These are phyloP conservation scores for Pleurostoma richardsiae DNA, from an alignment of 2,329 filamentous ascomycete genomes.

Conservation along the genomic window DNA sequence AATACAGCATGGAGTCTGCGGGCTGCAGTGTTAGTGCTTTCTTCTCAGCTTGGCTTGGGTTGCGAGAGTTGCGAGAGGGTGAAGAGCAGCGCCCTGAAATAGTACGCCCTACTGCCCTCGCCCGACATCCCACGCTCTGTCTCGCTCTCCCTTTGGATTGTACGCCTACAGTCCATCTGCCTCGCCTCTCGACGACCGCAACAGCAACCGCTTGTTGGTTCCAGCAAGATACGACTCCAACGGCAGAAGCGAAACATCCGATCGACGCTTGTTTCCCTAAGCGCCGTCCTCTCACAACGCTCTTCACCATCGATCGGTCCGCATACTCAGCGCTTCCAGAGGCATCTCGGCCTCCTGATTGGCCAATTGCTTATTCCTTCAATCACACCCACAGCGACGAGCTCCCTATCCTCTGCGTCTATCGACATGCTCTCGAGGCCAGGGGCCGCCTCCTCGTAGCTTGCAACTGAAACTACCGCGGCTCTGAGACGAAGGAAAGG, in stretches of 20 bases:
- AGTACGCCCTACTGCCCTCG: too few species aligned
- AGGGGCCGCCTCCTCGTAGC: neutral
- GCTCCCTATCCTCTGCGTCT: neutral
- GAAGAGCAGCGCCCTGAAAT: too few species aligned
- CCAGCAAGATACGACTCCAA: neutral
- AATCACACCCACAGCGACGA: neutral
- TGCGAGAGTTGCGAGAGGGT: too few species aligned
- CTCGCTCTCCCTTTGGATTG: too few species aligned
- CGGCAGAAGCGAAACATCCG: slow-evolving; percentile 4
- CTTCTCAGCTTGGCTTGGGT: too few species aligned
- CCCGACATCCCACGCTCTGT: too few species aligned
- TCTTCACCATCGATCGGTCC: slow-evolving; percentile 1
- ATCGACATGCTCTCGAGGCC: neutral
- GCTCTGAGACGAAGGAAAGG: neutral
- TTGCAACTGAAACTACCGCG: neutral
- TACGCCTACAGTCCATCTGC: too few species aligned
- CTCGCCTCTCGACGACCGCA: neutral
- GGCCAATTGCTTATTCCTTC: slow-evolving; percentile 2
- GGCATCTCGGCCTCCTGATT: slow-evolving; percentile 4
- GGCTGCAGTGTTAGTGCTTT: too few species aligned
- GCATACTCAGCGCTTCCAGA: slow-evolving; percentile 8
- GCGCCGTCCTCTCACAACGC: slow-evolving; percentile 5
- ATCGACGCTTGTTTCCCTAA: slow-evolving; percentile 9
- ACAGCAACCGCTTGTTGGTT: slow-evolving; percentile 2
- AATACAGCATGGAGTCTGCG: too few species aligned